Base-by-base conservation (phyloP, 2,329 filamentous ascomycete genomes). In the Botrytis squamosa region DNA sequence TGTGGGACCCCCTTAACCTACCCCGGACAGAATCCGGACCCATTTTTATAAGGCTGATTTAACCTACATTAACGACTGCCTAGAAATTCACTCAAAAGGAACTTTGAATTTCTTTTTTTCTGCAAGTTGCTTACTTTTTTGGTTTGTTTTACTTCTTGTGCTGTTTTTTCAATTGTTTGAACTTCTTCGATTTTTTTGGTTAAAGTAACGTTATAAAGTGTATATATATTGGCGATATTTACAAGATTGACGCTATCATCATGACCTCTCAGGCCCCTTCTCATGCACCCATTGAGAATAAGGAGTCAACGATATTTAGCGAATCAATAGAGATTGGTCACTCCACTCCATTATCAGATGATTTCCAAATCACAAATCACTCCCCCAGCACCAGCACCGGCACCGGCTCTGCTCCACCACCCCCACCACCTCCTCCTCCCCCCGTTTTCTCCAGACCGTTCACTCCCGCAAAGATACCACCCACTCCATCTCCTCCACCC, bases 31-130 rank as follows among this genome's bases (percentile, higher is more conserved):
- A 18, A 29, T 55, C 12, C 2, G 25, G 52, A 57, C 52, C 52
- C 52, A 57, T 29, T 57, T 57, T 57, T 57, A 57, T 57, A 57
- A 57, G 52, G 52, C 52, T 57, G 52, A 57, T 57, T 33, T 57
- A 57, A 29, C 14, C n/a, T 29, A 55, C 52, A 16, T 55, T 29
- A 57, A 57, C 25, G 49, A n/a, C n/a, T 29, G 52, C n/a, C 52
- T 33, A 52, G 52, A 29, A 29, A 55, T 55, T n/a, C 8, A 57
- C 52, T 16, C 14, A 9, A 29, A 57, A 29, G n/a, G 52, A 18
- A 57, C 6, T 33, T 33, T 3, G 52, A 57, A 29, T 57, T 57
- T 57, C 52, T 57, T 57, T 57, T 55, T 29, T 16, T 6, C 14
- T 29, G 2, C 3, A 6, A 29, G 2, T 29, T 57, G 10, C 29